Evolutionary conservation across 768 basidiomycete genomes (phyloP).

Genomic region (Boletus rufocinnamomeus): DNA sequence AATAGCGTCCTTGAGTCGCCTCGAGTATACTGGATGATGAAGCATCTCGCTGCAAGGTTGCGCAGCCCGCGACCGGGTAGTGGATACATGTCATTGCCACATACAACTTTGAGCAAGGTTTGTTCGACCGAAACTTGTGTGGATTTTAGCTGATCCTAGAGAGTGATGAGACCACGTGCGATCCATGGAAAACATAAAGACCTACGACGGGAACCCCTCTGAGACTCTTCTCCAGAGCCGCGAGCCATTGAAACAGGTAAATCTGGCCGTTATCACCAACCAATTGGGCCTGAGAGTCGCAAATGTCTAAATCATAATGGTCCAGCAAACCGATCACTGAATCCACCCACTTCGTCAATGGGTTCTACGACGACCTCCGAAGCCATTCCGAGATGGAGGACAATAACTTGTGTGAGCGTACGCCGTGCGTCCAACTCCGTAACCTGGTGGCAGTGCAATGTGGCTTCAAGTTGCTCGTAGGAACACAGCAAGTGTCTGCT

Average conservation of each 20-base stretch:
- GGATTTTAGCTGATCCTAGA: constrained; percentile 66
- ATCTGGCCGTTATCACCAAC: constrained; percentile 77
- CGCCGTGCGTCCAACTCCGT: neutral
- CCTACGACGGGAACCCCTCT: constrained; percentile 54
- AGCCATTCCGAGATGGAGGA: constrained; percentile 24
- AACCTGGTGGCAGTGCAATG: constrained; percentile 21
- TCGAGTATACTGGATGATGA: constrained; percentile 69
- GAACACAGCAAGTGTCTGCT: neutral
- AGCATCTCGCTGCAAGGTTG: constrained; percentile 74
- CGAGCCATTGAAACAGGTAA: constrained; percentile 84
- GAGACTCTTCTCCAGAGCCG: constrained; percentile 60
- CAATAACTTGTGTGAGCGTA: neutral
- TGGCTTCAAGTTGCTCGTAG: neutral
- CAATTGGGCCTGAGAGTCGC: constrained; percentile 56
- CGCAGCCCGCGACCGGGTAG: constrained; percentile 85
- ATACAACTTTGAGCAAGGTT: constrained; percentile 65
- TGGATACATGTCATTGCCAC: constrained; percentile 67
- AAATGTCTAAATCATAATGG: constrained; percentile 15
- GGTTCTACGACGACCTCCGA: constrained; percentile 29
- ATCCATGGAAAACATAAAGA: constrained; percentile 1
- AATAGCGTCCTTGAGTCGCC: constrained; percentile 86
- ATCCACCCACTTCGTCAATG: constrained; percentile 34
- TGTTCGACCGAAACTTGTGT: constrained; percentile 63
- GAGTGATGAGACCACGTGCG: constrained; percentile 4
- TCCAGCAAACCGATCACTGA: neutral